phyloP scores from a whole-genome alignment of 148 eudicot species.

The Spergularia bocconei region DNA sequence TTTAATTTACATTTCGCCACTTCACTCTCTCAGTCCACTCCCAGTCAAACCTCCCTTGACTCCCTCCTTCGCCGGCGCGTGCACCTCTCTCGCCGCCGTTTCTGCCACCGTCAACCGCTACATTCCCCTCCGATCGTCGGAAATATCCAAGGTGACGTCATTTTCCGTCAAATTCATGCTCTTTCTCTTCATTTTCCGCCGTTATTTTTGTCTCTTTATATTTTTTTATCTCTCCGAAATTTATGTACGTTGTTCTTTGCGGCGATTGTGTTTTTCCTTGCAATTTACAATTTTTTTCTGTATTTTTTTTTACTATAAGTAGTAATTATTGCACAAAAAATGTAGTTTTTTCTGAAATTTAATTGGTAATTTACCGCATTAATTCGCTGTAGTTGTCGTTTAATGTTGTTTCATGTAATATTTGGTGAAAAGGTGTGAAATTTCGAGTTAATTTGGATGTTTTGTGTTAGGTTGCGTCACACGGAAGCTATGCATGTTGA shows the following conservation, averaged over 20 bases:
- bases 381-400: background rate
- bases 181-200: background rate
- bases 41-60: background rate
- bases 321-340: background rate
- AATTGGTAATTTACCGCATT: background rate
- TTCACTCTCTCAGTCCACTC: background rate
- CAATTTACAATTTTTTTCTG: background rate
- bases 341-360: background rate
- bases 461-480: background rate
- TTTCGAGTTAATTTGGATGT: background rate
- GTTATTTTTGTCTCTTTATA: background rate
- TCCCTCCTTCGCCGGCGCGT: slow-evolving; percentile 3
- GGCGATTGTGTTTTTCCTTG: background rate
- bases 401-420: background rate
- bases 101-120: background rate
- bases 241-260: background rate
- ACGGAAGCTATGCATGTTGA: background rate
- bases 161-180: background rate
- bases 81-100: background rate
- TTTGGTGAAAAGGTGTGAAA: background rate
- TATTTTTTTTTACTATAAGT: background rate
- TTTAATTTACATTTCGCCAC: background rate
- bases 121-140: slow-evolving; percentile 21
- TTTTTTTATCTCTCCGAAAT: background rate
- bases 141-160: background rate